Evolutionary conservation across 2,329 filamentous ascomycete species (phyloP), one percentile per base, ranked within the genome.

Genomic region (Graphium sp.): DNA sequence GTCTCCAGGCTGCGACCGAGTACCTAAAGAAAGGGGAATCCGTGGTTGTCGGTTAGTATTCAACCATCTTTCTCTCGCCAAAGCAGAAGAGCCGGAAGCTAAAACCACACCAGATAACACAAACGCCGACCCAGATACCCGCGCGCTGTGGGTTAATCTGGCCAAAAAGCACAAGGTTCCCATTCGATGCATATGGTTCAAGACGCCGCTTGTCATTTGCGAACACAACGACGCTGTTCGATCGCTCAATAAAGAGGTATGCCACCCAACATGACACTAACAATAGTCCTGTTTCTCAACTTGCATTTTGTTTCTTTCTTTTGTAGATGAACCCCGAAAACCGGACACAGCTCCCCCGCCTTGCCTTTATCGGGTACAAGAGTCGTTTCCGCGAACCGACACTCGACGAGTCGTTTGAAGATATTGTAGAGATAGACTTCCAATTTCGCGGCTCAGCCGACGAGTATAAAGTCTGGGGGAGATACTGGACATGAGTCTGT

Each of bases 91-190:
- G n/a, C n/a, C n/a, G n/a, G n/a, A n/a, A n/a, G n/a, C n/a, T n/a
- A n/a, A n/a, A n/a, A n/a, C n/a, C n/a, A n/a, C n/a, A 24, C 32
- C 28, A 89, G 89, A 98, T 51, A 95, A 93, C 49, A 95, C 89
- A n/a, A 98, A 98, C 47, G 71, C 85, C 18, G 79, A 92, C 52
- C 48, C 61, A 8, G 76, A 81, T 29, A 82, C 76, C 15, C 67
- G 89, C 37, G 63, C 66, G n/a, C 55, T 79, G 34, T 95, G 87
- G 87, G 53, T 82, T 18, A 57, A 68, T 16, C 53, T 95, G 18
- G 84, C 84, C 12, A 65, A 62, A 37, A 75, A 76, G 41, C 55
- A 71, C 42, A 58, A 67, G 4, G 60, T 91, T 3, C 76, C 80
- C 3, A 78, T 93, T 40, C 77, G 87, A 26, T 92, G 87, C 44